Percentiles rank a stretch among this genome's conserved stretches.
Evolutionary conservation across 306 rosid genomes (phyloP).

Genomic region (Macrotyloma uniflorum): DNA sequence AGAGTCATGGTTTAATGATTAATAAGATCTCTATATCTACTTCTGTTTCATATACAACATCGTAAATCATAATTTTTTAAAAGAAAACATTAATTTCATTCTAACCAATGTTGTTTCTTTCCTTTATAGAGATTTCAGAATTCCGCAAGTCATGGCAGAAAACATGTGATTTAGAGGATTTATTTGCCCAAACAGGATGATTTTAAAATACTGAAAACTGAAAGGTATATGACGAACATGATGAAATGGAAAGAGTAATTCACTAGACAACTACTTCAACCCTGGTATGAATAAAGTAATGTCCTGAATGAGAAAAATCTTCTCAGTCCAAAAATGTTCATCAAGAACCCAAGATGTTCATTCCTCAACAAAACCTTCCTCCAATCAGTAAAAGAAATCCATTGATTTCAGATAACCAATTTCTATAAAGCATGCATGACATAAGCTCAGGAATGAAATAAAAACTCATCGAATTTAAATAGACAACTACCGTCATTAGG

Average conservation of each 20-base stretch:
- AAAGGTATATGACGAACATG: not conserved
- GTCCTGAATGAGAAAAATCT: constrained; percentile 17
- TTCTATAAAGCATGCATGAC: constrained; percentile 11
- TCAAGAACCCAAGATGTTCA: constrained; percentile 21
- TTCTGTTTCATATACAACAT: constrained; percentile 13
- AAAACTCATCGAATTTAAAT: constrained; percentile 5
- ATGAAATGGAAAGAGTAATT: not conserved
- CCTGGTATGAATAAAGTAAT: not conserved
- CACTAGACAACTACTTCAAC: constrained; percentile 1
- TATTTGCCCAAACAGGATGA: not conserved
- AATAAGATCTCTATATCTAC: constrained; percentile 7
- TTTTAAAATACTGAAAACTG: not conserved
- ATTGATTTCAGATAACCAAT: constrained; percentile 1
- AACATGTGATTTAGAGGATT: not conserved
- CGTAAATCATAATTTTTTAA: not conserved
- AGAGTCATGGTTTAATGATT: constrained; percentile 9
- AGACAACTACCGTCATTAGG: constrained; percentile 60
- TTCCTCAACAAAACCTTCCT: constrained; percentile 23
- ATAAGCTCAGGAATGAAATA: not conserved
- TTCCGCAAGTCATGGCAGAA: constrained; percentile 15
- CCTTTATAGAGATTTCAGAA: not conserved
- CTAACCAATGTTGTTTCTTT: not conserved
- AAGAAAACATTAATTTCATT: not conserved
- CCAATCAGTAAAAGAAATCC: not conserved
- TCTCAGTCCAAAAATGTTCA: not conserved